Base-by-base conservation (phyloP, 805 yeast species). In the Schwanniomyces vanrijiae region DNA sequence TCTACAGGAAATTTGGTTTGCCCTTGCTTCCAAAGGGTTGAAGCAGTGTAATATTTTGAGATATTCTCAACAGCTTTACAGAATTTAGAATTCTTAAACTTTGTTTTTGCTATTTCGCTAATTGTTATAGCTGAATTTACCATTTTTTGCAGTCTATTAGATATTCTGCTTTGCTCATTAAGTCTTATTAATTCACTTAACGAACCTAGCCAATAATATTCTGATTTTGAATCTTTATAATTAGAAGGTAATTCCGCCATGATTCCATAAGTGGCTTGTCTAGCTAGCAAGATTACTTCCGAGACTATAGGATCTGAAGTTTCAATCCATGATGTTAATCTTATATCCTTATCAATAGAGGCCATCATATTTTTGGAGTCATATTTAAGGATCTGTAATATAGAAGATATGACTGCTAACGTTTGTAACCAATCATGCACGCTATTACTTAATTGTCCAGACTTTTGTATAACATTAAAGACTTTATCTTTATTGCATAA, bases 11-110 rank as follows among this genome's bases (percentile, higher is more conserved):
- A 69, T 9, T 69, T 65, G 0, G 77, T 73, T 40, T 84, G 82
- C 0, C 82, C 81, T 45, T 80, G 80, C 0, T 66, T 64, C 96
- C 96, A 88, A 22, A 86, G 67, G 0, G 86, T 76, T 5, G 69
- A 63, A 0, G 96, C 89, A 0, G 81, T 60, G 38, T 81, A 81
- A 52, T 72, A 73, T 41, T 66, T 66, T 0, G 79, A 64, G 10
- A 58, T 45, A 18, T 42, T 50, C 42, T 55, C 25, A 52, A 59
- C 14, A 45, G 49, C 38, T 45, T 50, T 10, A 34, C 46, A 11
- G 54, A 48, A 13, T 34, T 26, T 41, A 2, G 56, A 34, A 3
- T 45, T 40, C 1, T 25, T 25, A 26, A 57, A 49, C 24, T 59
- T 54, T 0, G 50, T 37, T 5, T 64, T 62, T 3, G 69, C 60